phyloP scores from a whole-genome alignment of 2,329 filamentous ascomycete species.

The Didymella sp. region DNA sequence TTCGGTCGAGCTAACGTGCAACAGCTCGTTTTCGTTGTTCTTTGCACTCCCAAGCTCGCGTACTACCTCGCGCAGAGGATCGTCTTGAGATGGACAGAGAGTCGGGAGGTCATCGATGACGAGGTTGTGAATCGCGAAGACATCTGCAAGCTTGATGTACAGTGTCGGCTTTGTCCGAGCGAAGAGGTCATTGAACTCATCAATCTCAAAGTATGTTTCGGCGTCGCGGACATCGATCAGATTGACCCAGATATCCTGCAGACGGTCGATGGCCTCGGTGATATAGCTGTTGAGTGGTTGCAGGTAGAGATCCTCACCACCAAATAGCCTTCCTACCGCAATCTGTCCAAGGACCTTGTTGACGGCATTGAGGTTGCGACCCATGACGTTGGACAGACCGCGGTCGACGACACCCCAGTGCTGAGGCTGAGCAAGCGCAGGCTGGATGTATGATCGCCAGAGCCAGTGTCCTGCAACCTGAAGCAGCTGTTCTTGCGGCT shows the following conservation, averaged over 20 bases:
- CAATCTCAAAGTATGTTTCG: constrained; percentile 94
- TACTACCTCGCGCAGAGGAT: constrained; percentile 88
- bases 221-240: constrained; percentile 85
- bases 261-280: constrained; percentile 79
- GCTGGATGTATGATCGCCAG: constrained; percentile 92
- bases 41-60: constrained; percentile 95
- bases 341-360: constrained; percentile 91
- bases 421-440: constrained; percentile 86
- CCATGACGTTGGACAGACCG: constrained; percentile 86
- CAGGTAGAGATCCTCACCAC: constrained; percentile 92
- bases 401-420: constrained; percentile 92
- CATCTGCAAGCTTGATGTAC: constrained; percentile 99
- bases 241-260: constrained; percentile 76
- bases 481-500: constrained; percentile 77
- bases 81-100: constrained; percentile 82
- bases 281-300: constrained; percentile 95
- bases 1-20: constrained; percentile 83
- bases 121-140: constrained; percentile 93
- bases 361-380: constrained; percentile 88
- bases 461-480: constrained; percentile 90
- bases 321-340: constrained; percentile 86
- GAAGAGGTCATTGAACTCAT: constrained; percentile 98
- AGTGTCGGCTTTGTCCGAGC: constrained; percentile 94
- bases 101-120: constrained; percentile 78
- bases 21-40: constrained; percentile 93